Evolutionary conservation across 164 flowering plant species (phyloP).

Genomic region (Saururus chinensis): DNA sequence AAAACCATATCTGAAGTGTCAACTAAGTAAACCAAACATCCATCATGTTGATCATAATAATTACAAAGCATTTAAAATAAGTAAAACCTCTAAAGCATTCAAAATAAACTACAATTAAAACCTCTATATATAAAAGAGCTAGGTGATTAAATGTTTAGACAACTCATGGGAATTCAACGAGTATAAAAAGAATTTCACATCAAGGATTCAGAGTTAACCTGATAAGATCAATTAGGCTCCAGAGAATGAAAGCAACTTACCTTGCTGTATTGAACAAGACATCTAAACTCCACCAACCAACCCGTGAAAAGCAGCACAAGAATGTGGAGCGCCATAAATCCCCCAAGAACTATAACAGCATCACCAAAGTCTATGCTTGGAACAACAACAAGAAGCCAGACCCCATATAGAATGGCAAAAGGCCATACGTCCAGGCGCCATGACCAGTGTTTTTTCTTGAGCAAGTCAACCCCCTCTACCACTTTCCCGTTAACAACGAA

Average conservation of each 20-base stretch:
- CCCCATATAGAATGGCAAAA: conserved; percentile 48
- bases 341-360: conserved; percentile 64
- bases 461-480: conserved; percentile 63
- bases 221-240: background rate
- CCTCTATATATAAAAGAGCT: too few species aligned
- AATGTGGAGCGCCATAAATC: conserved; percentile 40
- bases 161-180: background rate
- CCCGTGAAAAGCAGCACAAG: conserved; percentile 75
- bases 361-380: conserved; percentile 65
- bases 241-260: conserved; percentile 14
- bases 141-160: too few species aligned
- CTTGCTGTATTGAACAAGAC: conserved; percentile 69
- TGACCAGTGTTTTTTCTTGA: conserved; percentile 51
- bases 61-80: background rate
- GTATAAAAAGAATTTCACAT: background rate
- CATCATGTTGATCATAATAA: background rate
- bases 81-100: background rate
- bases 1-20: too few species aligned
- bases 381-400: conserved; percentile 39
- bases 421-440: conserved; percentile 90
- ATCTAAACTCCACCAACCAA: conserved; percentile 91
- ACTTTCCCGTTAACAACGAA: conserved; percentile 78
- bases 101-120: background rate
- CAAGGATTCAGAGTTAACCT: background rate
- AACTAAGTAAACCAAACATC: too few species aligned